Conservation (phyloP, 2,329 filamentous ascomycete genomes). For the Talaromyces funiculosus region DNA sequence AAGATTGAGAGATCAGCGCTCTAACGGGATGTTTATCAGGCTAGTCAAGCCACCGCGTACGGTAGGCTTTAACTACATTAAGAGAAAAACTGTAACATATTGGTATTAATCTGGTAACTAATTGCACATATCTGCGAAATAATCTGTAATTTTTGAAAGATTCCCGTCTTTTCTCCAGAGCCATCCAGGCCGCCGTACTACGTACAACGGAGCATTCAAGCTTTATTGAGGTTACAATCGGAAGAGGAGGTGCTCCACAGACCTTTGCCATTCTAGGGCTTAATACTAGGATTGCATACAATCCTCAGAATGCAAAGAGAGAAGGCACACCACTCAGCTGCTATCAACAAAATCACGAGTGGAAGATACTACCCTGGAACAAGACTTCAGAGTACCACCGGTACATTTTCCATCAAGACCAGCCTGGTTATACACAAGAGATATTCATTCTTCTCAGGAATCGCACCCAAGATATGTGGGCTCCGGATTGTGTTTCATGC, state of each 20-base stretch:
- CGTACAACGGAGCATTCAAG: background rate
- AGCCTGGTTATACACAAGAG: no score
- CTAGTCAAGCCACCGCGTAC: background rate
- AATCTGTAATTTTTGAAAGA: background rate
- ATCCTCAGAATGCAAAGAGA: background rate
- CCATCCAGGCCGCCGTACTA: background rate
- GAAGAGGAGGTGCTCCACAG: background rate
- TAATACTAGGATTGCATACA: background rate
- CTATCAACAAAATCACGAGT: background rate
- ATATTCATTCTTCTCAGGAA: no score
- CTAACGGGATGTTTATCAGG: background rate
- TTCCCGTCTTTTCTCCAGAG: background rate
- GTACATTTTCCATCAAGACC: background rate
- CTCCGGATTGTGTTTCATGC: no score
- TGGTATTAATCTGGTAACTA: background rate
- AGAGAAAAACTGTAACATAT: background rate
- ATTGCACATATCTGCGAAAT: no score
- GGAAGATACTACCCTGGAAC: background rate
- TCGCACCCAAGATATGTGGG: no score
- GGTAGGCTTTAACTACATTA: background rate
- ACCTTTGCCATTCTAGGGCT: background rate
- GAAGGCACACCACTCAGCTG: background rate
- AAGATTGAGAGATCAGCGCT: background rate
- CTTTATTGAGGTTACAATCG: slow-evolving; percentile 1
- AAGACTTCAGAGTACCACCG: background rate